Conservation (phyloP, 2,329 filamentous ascomycete species). For the Aspergillus pseudoterreus region DNA sequence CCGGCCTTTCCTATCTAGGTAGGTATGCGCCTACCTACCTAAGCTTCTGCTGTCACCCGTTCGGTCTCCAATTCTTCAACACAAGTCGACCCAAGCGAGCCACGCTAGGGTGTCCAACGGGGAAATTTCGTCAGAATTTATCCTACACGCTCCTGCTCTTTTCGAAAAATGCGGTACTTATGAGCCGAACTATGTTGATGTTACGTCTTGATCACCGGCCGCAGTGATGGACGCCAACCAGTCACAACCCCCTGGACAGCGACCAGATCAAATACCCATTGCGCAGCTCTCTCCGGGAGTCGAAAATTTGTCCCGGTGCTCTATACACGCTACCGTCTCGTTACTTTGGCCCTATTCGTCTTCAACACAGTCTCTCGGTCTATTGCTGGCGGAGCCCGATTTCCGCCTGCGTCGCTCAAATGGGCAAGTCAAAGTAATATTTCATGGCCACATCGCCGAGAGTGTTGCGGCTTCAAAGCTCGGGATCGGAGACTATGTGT, state of each 20-base stretch:
- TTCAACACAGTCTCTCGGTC: constrained; percentile 67
- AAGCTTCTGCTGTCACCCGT: too few species aligned
- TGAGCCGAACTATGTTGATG: constrained; percentile 11
- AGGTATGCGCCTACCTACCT: too few species aligned
- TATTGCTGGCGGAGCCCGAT: constrained; percentile 81
- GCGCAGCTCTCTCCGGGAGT: constrained; percentile 38
- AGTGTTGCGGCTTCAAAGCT: constrained; percentile 64
- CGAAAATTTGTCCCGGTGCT: constrained; percentile 22
- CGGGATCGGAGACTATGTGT: constrained; percentile 73
- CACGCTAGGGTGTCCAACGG: neutral
- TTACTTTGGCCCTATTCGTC: constrained; percentile 91
- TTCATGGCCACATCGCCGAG: constrained; percentile 67
- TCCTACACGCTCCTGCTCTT: neutral
- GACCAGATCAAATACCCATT: constrained; percentile 33
- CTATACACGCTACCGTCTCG: constrained; percentile 69
- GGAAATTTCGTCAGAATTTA: neutral
- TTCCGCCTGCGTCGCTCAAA: constrained; percentile 71
- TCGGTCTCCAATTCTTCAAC: too few species aligned
- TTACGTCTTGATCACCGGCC: constrained; percentile 10
- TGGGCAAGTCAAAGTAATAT: constrained; percentile 77
- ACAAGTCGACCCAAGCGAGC: too few species aligned
- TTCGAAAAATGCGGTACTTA: constrained; percentile 3
- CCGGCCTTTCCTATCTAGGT: too few species aligned
- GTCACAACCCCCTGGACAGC: constrained; percentile 17
- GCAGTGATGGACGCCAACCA: constrained; percentile 29